Evolutionary conservation across 2,329 filamentous ascomycete genomes (phyloP), one percentile per base, ranked within the genome.

Genomic region (Xylaria sp.): DNA sequence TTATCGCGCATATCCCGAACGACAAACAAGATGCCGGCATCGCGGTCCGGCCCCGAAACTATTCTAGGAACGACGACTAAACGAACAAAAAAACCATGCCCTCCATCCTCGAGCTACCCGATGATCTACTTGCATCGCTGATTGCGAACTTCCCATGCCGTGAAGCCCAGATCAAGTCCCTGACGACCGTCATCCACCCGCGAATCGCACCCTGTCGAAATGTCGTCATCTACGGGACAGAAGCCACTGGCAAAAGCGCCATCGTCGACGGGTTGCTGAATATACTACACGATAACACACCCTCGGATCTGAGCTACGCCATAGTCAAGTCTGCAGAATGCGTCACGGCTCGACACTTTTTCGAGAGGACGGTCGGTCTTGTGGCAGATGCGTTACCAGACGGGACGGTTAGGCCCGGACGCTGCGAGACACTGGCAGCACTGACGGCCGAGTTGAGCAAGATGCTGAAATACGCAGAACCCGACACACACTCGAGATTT

Each of bases 191-290:
- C 3, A 67, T 86, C 30, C 70, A 90, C 84, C 83, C 85, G 19
- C 74, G 77, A 52, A 80, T 87, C n/a, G 87, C 90, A 35, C 87
- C 84, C 59, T 89, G 89, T 59, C 79, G 85, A 9, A 89, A 90
- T 61, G 73, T 97, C 9, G 85, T 97, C 19, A 74, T 95, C 53
- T 87, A 97, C 73, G 94, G 94, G 54, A 84, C 92, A 35, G 87
- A 92, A 69, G 88, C 91, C 1, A 96, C 92, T 0, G 93, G 92
- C 47, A 97, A 97, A 76, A 90, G 86, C 37, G 83, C 84, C 52
- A 81, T 96, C 54, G 79, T 88, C 2, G 79, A 80, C 59, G 79
- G 81, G 2, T 80, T 91, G 13, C 80, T 95, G 2, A 71, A 80
- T 34, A 69, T 71, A 0, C 76, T 83, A 10, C 69, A 65, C n/a